Conservation (phyloP, 192 early-diverging fungal species). For the Coemansia sp. region DNA sequence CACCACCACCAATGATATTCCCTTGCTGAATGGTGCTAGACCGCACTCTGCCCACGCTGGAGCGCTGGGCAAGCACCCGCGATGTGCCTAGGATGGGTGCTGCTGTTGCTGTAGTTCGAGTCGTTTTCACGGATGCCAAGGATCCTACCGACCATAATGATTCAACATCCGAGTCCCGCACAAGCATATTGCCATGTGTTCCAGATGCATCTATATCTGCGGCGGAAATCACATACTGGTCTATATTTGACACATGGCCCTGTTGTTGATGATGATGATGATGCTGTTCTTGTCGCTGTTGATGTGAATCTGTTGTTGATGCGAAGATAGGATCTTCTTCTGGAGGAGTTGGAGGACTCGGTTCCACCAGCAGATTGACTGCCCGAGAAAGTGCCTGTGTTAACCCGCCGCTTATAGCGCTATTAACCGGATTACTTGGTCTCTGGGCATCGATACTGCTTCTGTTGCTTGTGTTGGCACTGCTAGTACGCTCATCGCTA, state of each 20-base stretch:
- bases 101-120: conserved; percentile 34
- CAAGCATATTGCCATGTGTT: conserved; percentile 1
- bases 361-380: conserved; percentile 46
- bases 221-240: conserved; percentile 21
- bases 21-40: conserved; percentile 31
- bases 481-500: neutral
- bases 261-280: neutral
- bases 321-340: conserved; percentile 42
- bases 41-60: conserved; percentile 18
- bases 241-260: neutral
- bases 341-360: conserved; percentile 42
- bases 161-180: conserved; percentile 38
- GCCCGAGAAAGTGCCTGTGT: conserved; percentile 46
- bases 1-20: conserved; percentile 3
- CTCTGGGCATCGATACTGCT: neutral
- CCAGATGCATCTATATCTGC: conserved; percentile 15
- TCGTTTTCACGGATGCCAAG: conserved; percentile 36
- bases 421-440: neutral
- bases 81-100: conserved; percentile 17
- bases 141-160: conserved; percentile 40
- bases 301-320: neutral
- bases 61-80: conserved; percentile 1
- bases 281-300: neutral
- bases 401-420: conserved; percentile 18
- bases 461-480: conserved; percentile 6